phyloP scores from a whole-genome alignment of 192 early-diverging fungal species.

The Cetraspora pellucida region DNA sequence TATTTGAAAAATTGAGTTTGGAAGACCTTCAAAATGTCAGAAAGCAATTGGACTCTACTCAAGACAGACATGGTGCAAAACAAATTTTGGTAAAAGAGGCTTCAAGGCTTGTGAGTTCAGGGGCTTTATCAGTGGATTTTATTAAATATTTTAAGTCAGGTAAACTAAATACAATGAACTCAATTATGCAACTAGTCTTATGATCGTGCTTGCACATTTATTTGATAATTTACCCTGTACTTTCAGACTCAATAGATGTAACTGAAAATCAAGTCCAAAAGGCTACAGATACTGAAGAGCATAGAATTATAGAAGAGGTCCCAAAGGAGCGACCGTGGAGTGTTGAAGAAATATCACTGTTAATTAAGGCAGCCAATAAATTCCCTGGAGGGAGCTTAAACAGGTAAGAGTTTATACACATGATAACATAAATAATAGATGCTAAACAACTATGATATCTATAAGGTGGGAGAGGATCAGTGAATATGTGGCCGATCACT shows the following conservation, averaged over 20 bases:
- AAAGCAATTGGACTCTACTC: constrained; percentile 35
- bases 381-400: constrained; percentile 77
- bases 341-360: constrained; percentile 66
- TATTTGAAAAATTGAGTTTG: constrained; percentile 55
- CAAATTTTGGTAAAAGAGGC: constrained; percentile 38
- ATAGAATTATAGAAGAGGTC: neutral
- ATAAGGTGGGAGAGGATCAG: constrained; percentile 77
- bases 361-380: constrained; percentile 82
- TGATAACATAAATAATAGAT: neutral
- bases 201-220: neutral
- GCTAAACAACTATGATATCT: neutral
- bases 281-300: neutral
- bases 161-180: neutral
- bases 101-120: constrained; percentile 37
- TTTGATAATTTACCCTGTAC: neutral
- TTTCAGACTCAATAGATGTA: constrained; percentile 30
- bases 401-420: constrained; percentile 40
- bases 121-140: constrained; percentile 35
- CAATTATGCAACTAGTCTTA: too few species aligned
- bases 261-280: neutral
- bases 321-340: constrained; percentile 54
- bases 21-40: constrained; percentile 45
- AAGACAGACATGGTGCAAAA: constrained; percentile 37
- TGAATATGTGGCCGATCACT: constrained; percentile 75
- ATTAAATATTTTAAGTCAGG: constrained; percentile 45